These are phyloP conservation scores for Babesia divergens DNA, from an alignment of 169 alveolate species.

Conservation along the genomic window DNA sequence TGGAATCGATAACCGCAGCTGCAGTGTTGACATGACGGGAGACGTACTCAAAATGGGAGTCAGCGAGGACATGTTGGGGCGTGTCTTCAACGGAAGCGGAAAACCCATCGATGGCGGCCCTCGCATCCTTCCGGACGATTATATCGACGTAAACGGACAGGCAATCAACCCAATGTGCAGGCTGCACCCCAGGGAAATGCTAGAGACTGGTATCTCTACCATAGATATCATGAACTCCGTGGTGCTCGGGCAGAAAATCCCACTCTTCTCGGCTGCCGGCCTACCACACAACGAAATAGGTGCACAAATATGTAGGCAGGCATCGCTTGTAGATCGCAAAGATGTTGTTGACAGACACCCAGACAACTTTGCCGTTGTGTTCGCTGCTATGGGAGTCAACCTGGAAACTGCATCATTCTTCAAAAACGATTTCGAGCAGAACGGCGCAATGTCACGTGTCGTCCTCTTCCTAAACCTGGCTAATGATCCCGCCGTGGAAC, in stretches of 20 bases:
- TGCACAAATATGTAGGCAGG: constrained; percentile 99
- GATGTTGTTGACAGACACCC: constrained; percentile 96
- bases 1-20: constrained; percentile 95
- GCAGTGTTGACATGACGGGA: constrained; percentile 98
- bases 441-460: constrained; percentile 99
- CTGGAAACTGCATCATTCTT: constrained; percentile 99
- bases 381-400: constrained; percentile 99
- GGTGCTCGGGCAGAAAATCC: constrained; percentile 99
- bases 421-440: constrained; percentile 98
- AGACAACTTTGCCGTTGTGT: constrained; percentile 98
- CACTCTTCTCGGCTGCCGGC: constrained; percentile 99
- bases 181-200: constrained; percentile 98
- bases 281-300: constrained; percentile 99
- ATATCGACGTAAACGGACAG: constrained; percentile 93
- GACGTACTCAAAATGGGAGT: constrained; percentile 98
- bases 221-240: constrained; percentile 99
- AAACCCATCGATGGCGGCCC: constrained; percentile 99
- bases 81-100: constrained; percentile 99
- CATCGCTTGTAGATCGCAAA: constrained; percentile 97
- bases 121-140: constrained; percentile 96
- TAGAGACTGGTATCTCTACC: constrained; percentile 99
- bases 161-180: constrained; percentile 98
- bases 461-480: constrained; percentile 98
- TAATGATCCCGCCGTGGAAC: constrained; percentile 99
- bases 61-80: constrained; percentile 98